Base-by-base conservation (phyloP, 139 green algal genomes). In the Chlorella ohadii region DNA sequence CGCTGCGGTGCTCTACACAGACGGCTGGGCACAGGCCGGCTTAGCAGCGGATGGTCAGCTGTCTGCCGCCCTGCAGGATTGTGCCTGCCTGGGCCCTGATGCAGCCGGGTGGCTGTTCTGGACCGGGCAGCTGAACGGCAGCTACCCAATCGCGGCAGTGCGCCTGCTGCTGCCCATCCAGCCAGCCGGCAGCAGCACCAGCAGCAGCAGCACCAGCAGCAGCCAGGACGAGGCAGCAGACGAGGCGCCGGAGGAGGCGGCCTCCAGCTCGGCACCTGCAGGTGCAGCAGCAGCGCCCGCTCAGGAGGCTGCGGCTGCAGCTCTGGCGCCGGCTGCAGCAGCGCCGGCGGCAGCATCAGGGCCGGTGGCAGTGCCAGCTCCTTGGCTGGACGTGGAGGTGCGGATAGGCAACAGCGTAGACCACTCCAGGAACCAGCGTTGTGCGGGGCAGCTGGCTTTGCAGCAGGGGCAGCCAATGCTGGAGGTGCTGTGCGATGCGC, bases 331-430 rank as follows among this genome's bases (percentile, higher is more conserved):
- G 19, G 16, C 65, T 47, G 15, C 31, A 31, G 28, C 4, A 39
- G 31, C 66, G 1, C 3, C 27, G 39, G 31, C 66, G 2, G 66
- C 28, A 23, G 51, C 15, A 22, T 9, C 51, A 59, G 51, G 51
- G 12, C 51, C 9, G 19, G 66, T 33, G 2, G 9, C 66, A 55
- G 34, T n/a, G 68, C 68, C 16, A 22, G 68, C 4, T 28, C 6
- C 34, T n/a, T 3, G 2, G 25, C 25, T 81, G 34, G 20, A n/a
- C 0, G 22, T 87, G 38, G 83, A 78, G 16, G 34, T 87, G 1
- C 5, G 83, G n/a, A 59, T 87, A n/a, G 83, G 83, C 1, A 38
- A 81, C 57, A 87, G 83, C 77, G 4, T 78, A 36, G 20, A 75
- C 11, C 19, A 55, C n/a, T 4, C 7, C 16, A 16, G 41, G 15